phyloP scores from a whole-genome alignment of 2,329 filamentous ascomycete species.

The Epichloe scottii region DNA sequence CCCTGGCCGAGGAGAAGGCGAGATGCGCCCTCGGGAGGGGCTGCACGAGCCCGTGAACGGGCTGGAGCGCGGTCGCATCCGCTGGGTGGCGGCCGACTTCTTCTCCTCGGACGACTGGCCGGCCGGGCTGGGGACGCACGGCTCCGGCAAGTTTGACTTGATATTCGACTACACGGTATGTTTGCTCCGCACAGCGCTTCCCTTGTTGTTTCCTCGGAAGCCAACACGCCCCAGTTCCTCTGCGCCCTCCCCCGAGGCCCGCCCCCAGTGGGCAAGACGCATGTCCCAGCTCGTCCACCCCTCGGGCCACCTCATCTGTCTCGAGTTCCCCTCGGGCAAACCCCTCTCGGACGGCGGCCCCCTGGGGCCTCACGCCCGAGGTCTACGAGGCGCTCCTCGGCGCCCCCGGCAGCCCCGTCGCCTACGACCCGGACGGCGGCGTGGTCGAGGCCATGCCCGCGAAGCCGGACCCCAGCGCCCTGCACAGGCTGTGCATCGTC shows the following conservation, averaged over 20 bases:
- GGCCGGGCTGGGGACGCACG: slow-evolving; percentile 25
- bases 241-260: slow-evolving; percentile 45
- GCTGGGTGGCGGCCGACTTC: slow-evolving; percentile 53
- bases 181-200: not conserved
- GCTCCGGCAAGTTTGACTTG: slow-evolving; percentile 46
- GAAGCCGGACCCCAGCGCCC: slow-evolving; percentile 22
- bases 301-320: slow-evolving; percentile 42
- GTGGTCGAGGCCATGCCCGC: slow-evolving; percentile 28
- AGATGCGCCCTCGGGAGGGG: slow-evolving; percentile 23
- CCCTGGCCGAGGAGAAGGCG: slow-evolving; percentile 33
- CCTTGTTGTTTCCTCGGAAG: too few relatives aligned
- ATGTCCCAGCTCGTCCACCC: slow-evolving; percentile 37
- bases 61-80: slow-evolving; percentile 34
- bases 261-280: slow-evolving; percentile 40
- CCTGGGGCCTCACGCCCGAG: slow-evolving; percentile 55
- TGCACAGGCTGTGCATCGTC: slow-evolving; percentile 34
- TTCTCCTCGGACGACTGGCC: slow-evolving; percentile 50
- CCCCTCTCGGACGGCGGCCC: slow-evolving; percentile 52
- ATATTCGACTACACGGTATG: slow-evolving; percentile 52
- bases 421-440: slow-evolving; percentile 37
- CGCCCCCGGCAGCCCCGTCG: slow-evolving; percentile 53
- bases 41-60: slow-evolving; percentile 29
- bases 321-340: slow-evolving; percentile 72
- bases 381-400: slow-evolving; percentile 62
- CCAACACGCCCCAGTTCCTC: slow-evolving; percentile 35